Percentiles rank a stretch among this genome's conserved stretches.
These are phyloP conservation scores for Hypoxylon sp. DNA, from an alignment of 2,329 filamentous ascomycete species.

Conservation along the genomic window DNA sequence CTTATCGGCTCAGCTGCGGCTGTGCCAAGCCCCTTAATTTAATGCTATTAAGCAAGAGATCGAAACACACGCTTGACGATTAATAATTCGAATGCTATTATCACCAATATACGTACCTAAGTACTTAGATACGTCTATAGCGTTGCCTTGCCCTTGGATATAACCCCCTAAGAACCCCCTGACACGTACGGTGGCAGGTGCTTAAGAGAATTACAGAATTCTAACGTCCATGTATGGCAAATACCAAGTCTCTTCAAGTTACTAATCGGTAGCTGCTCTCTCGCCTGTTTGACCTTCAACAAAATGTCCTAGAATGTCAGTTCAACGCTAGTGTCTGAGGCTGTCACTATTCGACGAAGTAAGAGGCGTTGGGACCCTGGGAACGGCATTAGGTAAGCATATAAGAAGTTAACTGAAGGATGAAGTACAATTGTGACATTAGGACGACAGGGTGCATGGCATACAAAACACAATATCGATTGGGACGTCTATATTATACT, in stretches of 20 bases:
- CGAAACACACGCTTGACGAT: neutral
- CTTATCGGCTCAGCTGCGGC: neutral
- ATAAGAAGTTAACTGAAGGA: neutral
- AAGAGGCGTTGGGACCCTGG: neutral
- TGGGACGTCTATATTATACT: too few relatives aligned
- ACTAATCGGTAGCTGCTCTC: neutral
- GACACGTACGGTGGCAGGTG: too few relatives aligned
- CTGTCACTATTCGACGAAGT: neutral
- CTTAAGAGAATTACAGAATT: too few relatives aligned
- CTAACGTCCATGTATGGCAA: too few relatives aligned
- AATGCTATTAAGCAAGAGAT: neutral
- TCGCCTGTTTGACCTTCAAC: neutral
- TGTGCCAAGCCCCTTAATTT: neutral
- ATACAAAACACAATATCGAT: neutral
- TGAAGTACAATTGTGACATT: neutral
- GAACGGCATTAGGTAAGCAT: neutral
- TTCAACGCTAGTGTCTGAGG: neutral
- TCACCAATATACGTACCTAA: too few relatives aligned
- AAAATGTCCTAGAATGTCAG: neutral
- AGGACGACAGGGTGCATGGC: neutral
- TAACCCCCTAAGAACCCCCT: too few relatives aligned
- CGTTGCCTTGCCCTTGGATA: too few relatives aligned
- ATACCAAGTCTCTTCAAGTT: neutral
- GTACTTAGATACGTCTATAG: too few relatives aligned
- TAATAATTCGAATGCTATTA: too few relatives aligned